Evolutionary conservation across 1,284 basidiomycete genomes (phyloP), one percentile per base, ranked within the genome.

Genomic region (Sporisorium scitamineum): DNA sequence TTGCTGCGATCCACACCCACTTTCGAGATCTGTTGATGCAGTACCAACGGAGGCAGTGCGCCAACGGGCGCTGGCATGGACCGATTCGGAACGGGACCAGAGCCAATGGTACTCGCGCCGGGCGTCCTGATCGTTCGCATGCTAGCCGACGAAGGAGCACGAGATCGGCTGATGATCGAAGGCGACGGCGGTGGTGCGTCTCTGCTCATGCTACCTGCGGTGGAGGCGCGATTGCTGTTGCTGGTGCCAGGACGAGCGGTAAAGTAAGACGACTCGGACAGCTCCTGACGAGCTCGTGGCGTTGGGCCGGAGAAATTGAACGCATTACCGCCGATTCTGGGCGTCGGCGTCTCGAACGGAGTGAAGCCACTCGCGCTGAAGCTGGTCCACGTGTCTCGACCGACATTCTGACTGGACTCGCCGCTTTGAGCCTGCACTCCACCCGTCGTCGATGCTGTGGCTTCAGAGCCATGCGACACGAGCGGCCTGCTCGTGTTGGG

Each of bases 151-250:
- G 79, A 80, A 13, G 80, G 80, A 6, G 81, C 79, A 22, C 81
- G 73, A 10, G 74, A 79, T 7, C 80, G 74, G 39, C 75, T 78
- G 71, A 83, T 83, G 51, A 83, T 77, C 8, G 80, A 82, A 0
- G 81, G 81, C 32, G 80, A 82, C n/a, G 81, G 81, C 26, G 81
- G 81, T 7, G 81, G 80, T 9, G 54, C 75, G 29, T 68, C 63
- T n/a, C 69, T 67, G 54, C 61, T 69, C 64, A 62, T 71, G 10
- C 47, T 56, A 16, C 57, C 69, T 0, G 58, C 52, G 1, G 44
- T 62, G 7, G 63, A 54, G 2, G 71, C 57, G 2, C 55, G 69
- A 10, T 41, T 50, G 53, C 44, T 70, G 63, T 56, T 61, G 61
- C 62, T 68, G 34, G 67, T 65, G 52, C 60, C 64, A 34, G 73